Conservation (phyloP, 306 rosid genomes). For the Betula pendula region DNA sequence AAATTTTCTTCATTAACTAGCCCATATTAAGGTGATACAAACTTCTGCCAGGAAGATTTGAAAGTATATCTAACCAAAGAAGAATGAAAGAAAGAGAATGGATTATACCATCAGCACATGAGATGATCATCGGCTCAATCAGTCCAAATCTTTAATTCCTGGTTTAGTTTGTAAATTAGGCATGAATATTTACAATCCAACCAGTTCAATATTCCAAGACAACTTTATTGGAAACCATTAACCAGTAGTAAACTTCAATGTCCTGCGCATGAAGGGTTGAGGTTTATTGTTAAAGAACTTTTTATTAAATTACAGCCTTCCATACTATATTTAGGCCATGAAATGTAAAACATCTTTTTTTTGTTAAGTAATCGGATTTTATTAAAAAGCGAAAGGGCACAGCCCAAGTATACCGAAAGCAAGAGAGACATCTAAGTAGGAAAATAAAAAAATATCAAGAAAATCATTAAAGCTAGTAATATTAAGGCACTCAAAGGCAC, state of each 20-base stretch:
- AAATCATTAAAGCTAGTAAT: too few relatives aligned
- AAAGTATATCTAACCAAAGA: background rate
- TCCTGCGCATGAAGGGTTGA: background rate
- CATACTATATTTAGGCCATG: background rate
- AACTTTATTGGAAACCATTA: background rate
- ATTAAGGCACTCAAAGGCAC: too few relatives aligned
- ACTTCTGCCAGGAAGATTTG: background rate
- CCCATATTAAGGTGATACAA: background rate
- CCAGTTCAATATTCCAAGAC: background rate
- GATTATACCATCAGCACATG: background rate
- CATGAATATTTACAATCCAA: background rate
- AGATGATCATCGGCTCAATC: background rate
- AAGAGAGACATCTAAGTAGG: too few relatives aligned
- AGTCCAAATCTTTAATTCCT: background rate
- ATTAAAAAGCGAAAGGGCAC: too few relatives aligned
- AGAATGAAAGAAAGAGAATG: background rate
- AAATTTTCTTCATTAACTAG: background rate
- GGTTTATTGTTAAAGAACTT: background rate
- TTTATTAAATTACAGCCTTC: background rate
- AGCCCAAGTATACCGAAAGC: too few relatives aligned
- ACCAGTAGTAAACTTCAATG: background rate
- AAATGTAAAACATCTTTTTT: background rate
- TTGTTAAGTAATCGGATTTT: too few relatives aligned
- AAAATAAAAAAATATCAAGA: too few relatives aligned
- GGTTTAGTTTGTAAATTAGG: background rate